A percentile compares a stretch with the other conserved stretches of the same genome.
phyloP scores from a whole-genome alignment of 2,329 filamentous ascomycete species.

The Dichotomopilus funicola region DNA sequence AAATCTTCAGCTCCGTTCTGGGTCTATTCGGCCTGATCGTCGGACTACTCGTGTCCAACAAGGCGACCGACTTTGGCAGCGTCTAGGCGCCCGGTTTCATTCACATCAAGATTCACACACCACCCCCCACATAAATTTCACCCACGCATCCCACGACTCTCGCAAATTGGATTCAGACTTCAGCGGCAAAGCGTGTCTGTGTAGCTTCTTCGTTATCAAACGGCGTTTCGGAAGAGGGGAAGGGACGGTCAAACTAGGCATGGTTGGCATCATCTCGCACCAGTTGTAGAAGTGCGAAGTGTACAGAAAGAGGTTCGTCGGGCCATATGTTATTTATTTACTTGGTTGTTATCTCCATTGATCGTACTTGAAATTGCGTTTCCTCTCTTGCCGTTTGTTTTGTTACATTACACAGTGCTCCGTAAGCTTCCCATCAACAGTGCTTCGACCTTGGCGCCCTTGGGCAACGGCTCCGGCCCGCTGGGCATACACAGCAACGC shows the following conservation, averaged over 20 bases:
- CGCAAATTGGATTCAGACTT: constrained; percentile 17
- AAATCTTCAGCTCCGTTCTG: constrained; percentile 97
- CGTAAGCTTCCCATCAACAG: constrained; percentile 62
- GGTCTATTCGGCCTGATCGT: constrained; percentile 96
- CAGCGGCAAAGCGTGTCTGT: constrained; percentile 20
- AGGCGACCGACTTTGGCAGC: constrained; percentile 66
- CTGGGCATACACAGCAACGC: constrained; percentile 70
- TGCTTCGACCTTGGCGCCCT: constrained; percentile 68
- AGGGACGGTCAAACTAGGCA: constrained; percentile 20
- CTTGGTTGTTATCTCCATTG: background rate
- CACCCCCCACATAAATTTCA: background rate
- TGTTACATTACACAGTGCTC: constrained; percentile 15
- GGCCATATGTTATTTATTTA: constrained; percentile 13
- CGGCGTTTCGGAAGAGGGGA: constrained; percentile 22
- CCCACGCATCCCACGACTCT: constrained; percentile 3
- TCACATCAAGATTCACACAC: background rate
- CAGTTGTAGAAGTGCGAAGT: constrained; percentile 15
- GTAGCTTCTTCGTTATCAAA: constrained; percentile 21
- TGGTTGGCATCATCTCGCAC: constrained; percentile 19
- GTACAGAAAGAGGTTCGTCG: constrained; percentile 19
- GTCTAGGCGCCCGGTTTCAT: constrained; percentile 2
- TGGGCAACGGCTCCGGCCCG: constrained; percentile 55
- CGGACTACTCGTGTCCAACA: constrained; percentile 79
- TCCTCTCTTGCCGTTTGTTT: background rate
- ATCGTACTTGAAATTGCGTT: no score